phyloP scores from a whole-genome alignment of 192 early-diverging fungal species.

The Entophlyctis luteolus region DNA sequence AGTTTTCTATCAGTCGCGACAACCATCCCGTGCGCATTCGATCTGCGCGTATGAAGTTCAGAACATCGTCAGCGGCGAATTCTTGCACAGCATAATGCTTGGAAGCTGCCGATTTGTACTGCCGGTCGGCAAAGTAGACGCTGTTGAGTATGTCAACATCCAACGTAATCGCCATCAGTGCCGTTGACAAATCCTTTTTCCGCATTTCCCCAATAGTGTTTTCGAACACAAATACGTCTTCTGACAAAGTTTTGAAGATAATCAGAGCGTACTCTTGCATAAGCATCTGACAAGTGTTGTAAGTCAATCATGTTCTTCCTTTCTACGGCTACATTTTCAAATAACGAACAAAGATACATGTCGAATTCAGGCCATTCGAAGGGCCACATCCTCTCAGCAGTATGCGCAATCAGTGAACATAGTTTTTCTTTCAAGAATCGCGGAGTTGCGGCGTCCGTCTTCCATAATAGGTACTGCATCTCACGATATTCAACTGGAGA shows the following conservation, averaged over 20 bases:
- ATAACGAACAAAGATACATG: background rate
- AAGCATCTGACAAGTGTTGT: conserved; percentile 34
- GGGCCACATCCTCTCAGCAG: conserved; percentile 19
- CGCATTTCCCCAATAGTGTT: conserved; percentile 54
- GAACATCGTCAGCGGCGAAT: conserved; percentile 22
- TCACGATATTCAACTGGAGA: background rate
- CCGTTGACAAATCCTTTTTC: conserved; percentile 53
- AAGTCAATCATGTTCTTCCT: background rate
- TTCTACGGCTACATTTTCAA: background rate
- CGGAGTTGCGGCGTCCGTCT: background rate
- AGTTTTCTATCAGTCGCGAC: conserved; percentile 27
- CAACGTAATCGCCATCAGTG: conserved; percentile 52
- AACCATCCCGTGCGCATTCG: conserved; percentile 60
- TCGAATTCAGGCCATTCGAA: background rate
- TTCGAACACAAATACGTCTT: conserved; percentile 63
- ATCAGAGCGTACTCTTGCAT: conserved; percentile 52
- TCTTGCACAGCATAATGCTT: background rate
- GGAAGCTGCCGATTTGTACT: conserved; percentile 3
- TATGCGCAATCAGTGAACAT: conserved; percentile 5
- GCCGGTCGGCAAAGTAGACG: conserved; percentile 45
- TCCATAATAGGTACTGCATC: background rate
- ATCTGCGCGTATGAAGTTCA: conserved; percentile 52
- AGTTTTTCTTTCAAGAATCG: conserved; percentile 1
- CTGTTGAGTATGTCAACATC: conserved; percentile 41
- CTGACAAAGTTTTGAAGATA: conserved; percentile 49